Evolutionary conservation across 768 basidiomycete genomes (phyloP).

Genomic region (Grammothele lineata): DNA sequence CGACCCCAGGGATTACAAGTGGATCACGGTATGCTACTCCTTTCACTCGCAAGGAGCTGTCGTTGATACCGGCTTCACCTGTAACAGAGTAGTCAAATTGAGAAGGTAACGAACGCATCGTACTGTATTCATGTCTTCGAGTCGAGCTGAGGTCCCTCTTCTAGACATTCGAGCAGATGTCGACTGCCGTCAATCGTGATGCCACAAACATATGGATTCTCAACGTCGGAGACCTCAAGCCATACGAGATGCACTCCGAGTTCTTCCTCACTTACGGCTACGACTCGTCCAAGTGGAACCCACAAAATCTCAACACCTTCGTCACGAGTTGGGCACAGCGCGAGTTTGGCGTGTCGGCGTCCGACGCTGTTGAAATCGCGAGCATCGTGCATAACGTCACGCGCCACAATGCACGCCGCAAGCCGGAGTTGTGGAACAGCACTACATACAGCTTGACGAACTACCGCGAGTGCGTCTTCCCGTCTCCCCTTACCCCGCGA

Average conservation of each 20-base stretch:
- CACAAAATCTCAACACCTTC: constrained; percentile 48
- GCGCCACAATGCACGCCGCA: constrained; percentile 53
- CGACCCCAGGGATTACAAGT: constrained; percentile 64
- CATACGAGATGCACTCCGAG: constrained; percentile 66
- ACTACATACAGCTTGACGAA: constrained; percentile 62
- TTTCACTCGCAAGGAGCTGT: too few species aligned
- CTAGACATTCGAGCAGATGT: constrained; percentile 66
- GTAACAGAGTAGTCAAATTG: constrained; percentile 45
- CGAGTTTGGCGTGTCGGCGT: constrained; percentile 49
- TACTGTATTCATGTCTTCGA: not conserved
- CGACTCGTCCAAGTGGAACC: constrained; percentile 53
- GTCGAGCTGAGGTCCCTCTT: not conserved
- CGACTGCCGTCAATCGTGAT: constrained; percentile 54
- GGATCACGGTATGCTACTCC: constrained; percentile 57
- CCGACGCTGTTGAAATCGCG: constrained; percentile 39
- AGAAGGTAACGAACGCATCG: constrained; percentile 38
- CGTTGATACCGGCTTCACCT: too few species aligned
- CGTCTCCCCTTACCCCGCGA: not conserved
- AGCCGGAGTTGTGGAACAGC: constrained; percentile 60
- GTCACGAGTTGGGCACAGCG: constrained; percentile 57
- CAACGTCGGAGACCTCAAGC: constrained; percentile 75
- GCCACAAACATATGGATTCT: constrained; percentile 64
- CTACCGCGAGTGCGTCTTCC: constrained; percentile 57
- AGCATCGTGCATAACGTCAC: constrained; percentile 54
- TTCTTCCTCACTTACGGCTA: constrained; percentile 65